phyloP scores from a whole-genome alignment of 177 flowering plant species.

The Vitis hybrid region DNA sequence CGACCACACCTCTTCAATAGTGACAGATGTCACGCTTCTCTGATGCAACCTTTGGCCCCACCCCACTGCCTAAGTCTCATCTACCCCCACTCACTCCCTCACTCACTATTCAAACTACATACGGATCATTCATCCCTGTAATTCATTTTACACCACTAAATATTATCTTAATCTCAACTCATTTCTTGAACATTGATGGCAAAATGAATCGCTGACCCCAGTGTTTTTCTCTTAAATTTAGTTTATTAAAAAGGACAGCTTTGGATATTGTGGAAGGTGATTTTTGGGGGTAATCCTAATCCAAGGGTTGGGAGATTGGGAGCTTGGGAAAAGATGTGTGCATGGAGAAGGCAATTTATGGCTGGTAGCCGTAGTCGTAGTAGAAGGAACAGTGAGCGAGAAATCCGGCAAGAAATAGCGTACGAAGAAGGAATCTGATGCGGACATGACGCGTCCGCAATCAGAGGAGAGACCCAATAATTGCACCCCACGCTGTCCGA shows the following conservation, averaged over 20 bases:
- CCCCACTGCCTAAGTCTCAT: neutral
- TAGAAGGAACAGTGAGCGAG: constrained; percentile 24
- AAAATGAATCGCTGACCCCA: no score
- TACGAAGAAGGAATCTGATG: constrained; percentile 37
- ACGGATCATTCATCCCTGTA: no score
- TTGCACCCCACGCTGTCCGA: constrained; percentile 59
- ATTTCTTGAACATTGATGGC: no score
- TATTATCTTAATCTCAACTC: no score
- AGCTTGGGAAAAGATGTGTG: neutral
- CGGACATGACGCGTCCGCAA: constrained; percentile 41
- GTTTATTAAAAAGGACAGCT: no score
- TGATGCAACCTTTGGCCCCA: neutral
- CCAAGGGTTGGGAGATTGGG: neutral
- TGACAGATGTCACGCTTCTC: neutral
- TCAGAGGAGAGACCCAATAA: constrained; percentile 46
- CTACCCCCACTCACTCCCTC: no score
- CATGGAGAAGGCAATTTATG: neutral
- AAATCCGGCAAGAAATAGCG: constrained; percentile 31
- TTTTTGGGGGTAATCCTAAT: neutral
- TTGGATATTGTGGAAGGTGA: no score
- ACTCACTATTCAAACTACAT: no score
- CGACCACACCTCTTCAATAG: neutral
- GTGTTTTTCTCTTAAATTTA: neutral
- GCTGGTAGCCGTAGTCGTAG: neutral
- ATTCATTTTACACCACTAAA: no score